Evolutionary conservation across 441 rosid genomes (phyloP), one percentile per base, ranked within the genome.

Genomic region (Euphorbia celastroides): DNA sequence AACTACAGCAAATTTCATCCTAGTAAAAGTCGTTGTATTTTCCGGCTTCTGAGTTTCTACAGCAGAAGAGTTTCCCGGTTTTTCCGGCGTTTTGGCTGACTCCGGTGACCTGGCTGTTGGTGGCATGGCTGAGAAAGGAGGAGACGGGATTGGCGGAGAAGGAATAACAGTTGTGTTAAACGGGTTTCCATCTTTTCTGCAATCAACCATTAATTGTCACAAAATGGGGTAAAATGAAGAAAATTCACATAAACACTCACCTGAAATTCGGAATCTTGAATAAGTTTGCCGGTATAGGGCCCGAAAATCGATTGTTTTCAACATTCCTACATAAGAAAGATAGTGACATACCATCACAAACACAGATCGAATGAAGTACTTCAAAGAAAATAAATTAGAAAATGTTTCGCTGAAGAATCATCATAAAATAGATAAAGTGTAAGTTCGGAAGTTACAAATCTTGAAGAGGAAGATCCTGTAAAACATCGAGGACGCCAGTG

Each of bases 151-250:
- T 57, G 95, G 80, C 4, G 94, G 91, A 38, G 89, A 76, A 60
- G 86, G 78, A 59, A 88, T 78, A 62, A 86, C 75, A 14, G 93
- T 77, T 65, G 96, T 87, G 72, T 91, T 86, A 74, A 93, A 93
- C 6, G 92, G 97, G 72, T 92, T 93, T 72, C 99, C 96, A 70
- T 85, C 97, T 85, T 77, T 89, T 70, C 99, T 90, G 95, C 75
- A 64, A 61, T 65, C 59, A 50, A 68, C 31, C 74, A 31, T n/a
- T 9, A 0, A 65, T 27, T 9, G 48, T 69, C 44, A 68, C 56
- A 27, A 36, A 67, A 30, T 52, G 48, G 58, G 73, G 48, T 34
- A 61, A 67, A 62, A 23, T 41, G 19, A 7, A 44, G 44, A 38
- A 38, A 38, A 34, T 9, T 3, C 23, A 27, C n/a, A 9, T 11